Evolutionary conservation across 768 basidiomycete genomes (phyloP).

Genomic region (Termitomyces titanicus): DNA sequence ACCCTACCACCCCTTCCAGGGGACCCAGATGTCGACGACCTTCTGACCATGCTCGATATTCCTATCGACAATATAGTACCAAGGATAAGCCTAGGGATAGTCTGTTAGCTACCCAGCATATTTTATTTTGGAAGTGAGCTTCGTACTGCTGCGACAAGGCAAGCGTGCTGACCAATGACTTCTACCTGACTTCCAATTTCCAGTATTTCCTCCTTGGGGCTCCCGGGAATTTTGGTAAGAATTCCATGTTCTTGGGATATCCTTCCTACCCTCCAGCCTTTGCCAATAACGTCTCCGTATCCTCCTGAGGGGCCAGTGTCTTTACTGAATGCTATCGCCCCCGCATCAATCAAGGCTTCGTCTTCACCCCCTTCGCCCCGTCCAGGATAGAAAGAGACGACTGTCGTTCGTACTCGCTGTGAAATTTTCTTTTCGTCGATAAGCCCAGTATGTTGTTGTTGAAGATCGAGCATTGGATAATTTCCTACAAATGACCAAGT

Average conservation of each 20-base stretch:
- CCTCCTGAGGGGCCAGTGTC: slow-evolving; percentile 73
- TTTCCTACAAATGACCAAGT: slow-evolving; percentile 48
- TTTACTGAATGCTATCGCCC: slow-evolving; percentile 84
- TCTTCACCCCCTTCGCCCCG: slow-evolving; percentile 58
- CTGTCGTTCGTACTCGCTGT: slow-evolving; percentile 65
- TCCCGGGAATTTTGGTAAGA: slow-evolving; percentile 34
- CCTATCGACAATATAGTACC: slow-evolving; percentile 82
- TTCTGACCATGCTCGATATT: slow-evolving; percentile 42
- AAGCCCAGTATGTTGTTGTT: slow-evolving; percentile 74
- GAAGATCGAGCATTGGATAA: slow-evolving; percentile 81
- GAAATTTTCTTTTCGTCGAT: slow-evolving; percentile 55
- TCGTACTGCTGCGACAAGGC: slow-evolving; percentile 66
- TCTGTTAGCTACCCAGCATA: background rate
- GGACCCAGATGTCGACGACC: slow-evolving; percentile 82
- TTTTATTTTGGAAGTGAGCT: background rate
- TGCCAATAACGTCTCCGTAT: slow-evolving; percentile 69
- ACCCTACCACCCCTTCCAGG: slow-evolving; percentile 85
- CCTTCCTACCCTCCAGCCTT: slow-evolving; percentile 58
- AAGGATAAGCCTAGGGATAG: slow-evolving; percentile 51
- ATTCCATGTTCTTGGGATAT: slow-evolving; percentile 82
- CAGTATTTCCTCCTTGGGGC: slow-evolving; percentile 27
- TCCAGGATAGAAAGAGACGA: slow-evolving; percentile 78
- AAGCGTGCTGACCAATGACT: slow-evolving; percentile 85
- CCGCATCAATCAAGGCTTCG: slow-evolving; percentile 80
- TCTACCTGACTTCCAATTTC: slow-evolving; percentile 60